Base-by-base conservation (phyloP, 148 eudicot genomes). In the Diospyros kaki region DNA sequence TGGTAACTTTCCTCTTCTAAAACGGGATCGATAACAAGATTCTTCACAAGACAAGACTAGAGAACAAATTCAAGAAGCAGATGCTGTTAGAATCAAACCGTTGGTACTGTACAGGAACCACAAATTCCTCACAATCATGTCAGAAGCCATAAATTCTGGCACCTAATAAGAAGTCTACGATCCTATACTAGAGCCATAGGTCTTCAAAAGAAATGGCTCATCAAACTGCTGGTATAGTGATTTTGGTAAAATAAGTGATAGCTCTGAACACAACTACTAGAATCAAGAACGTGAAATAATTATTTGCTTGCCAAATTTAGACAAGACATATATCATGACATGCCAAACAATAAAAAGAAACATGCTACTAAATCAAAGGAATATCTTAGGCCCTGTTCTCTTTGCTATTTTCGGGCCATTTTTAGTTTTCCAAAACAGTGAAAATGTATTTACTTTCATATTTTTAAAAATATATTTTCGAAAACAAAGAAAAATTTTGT, bases 1-100 rank as follows among this genome's bases (percentile, higher is more conserved):
- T 93, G 90, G 79, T 84, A 79, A 82, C 81, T 86, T 83, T 93
- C 94, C 83, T 96, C 99, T 79, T 90, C 99, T 8, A 79, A 75
- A 70, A 88, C 84, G 40, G 99, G 98, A 86, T 96, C 99, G 69
- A 96, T 93, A 58, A 93, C 88, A 65, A 96, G 92, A 82, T 87
- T 96, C 75, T 87, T 77, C 73, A 97, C 98, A 17, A 90, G 73
- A 66, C 87, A 88, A 72, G 94, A 90, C 98, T 94, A 67, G 45
- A 77, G 15, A 9, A 53, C 39, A 40, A 58, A 6, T 18, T 11
- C 58, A 69, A 15, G n/a, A 59, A 66, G 65, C 17, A 71, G 48
- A 63, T 39, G 64, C 45, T 28, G 62, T 11, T 42, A 67, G 52
- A 42, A 52, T 28, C 52, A 66, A 28, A 13, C 52, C 50, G 67